A percentile compares a stretch with the other conserved stretches of the same genome.
Evolutionary conservation across 176 grass and related monocot genomes (phyloP).

Genomic region (Cymbopogon citratus): DNA sequence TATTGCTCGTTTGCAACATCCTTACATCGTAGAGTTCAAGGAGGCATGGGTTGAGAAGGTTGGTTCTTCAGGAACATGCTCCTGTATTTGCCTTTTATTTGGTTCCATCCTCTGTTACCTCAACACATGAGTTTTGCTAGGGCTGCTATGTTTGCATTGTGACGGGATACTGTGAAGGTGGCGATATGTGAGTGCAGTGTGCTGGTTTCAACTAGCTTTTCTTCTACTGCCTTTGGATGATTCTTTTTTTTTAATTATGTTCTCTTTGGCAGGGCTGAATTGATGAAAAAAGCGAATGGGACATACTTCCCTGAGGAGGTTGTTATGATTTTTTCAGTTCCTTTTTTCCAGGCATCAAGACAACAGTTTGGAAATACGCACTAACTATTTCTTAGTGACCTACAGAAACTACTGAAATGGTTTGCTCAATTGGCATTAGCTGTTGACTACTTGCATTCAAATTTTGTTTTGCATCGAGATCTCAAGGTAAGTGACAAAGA

Average conservation of each 20-base stretch:
- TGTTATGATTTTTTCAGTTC: neutral
- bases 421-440: constrained; percentile 83
- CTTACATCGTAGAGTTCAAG: constrained; percentile 97
- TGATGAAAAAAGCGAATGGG: constrained; percentile 93
- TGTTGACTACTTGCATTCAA: constrained; percentile 93
- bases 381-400: constrained; percentile 26
- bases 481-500: constrained; percentile 52
- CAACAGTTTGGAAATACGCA: neutral
- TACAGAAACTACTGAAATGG: constrained; percentile 96
- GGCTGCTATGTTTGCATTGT: constrained; percentile 99
- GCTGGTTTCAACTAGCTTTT: neutral
- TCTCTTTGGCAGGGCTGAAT: constrained; percentile 56
- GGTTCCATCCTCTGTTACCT: too few species aligned
- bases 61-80: constrained; percentile 21
- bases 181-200: constrained; percentile 45
- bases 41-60: constrained; percentile 99
- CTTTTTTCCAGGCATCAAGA: neutral
- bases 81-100: too few species aligned
- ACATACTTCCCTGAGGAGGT: constrained; percentile 95
- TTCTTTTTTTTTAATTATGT: constrained; percentile 11
- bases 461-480: constrained; percentile 94
- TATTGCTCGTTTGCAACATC: constrained; percentile 88
- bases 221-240: neutral
- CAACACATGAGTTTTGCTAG: constrained; percentile 31
- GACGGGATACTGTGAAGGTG: constrained; percentile 27